Base-by-base conservation (phyloP, 1,284 basidiomycete genomes). In the Ganoderma resinaceum region DNA sequence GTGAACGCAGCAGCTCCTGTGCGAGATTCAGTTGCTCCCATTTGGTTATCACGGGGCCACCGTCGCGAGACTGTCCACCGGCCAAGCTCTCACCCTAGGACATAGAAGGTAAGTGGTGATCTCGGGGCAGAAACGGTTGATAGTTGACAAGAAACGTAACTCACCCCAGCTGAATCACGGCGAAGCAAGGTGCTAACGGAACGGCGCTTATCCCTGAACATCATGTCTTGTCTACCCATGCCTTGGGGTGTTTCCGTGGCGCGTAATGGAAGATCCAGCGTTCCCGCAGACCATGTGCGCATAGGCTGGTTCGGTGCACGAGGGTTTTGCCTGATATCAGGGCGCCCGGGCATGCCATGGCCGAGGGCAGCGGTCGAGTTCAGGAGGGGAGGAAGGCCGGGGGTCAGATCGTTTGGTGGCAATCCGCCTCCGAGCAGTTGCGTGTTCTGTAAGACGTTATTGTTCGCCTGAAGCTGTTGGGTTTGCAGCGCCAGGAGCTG, bases 11-110 rank as follows among this genome's bases (percentile, higher is more conserved):
- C 35, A 99, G 83, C 72, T 99, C 97, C 40, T 93, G 89, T 35
- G 93, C 90, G 57, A 99, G 85, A 64, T 91, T 88, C 62, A 99
- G 81, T 76, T 98, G 95, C 73, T 99, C 97, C 97, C 97, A 99
- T 81, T 98, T 99, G 61, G 95, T 94, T 40, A 98, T 89, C 69
- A 95, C 85, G n/a, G 95, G 92, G 20, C 95, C 95, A 57, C 84
- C 86, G 72, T 95, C 93, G 66, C 92, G 90, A 61, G 85, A 84
- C 62, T 70, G 66, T 9, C 83, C 83, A 71, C 85, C 83, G 61
- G 82, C 79, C 82, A 87, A 84, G 69, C 82, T 83, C 75, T 87
- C 86, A 67, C 83, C 83, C 81, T 87, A 53, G 62, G 68, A 60
- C 66, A 64, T 31, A 38, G 33, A 35, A 62, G 62, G 62, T 64